Base-by-base conservation (phyloP, 2,329 filamentous ascomycete species). In the Colletotrichum salicis region DNA sequence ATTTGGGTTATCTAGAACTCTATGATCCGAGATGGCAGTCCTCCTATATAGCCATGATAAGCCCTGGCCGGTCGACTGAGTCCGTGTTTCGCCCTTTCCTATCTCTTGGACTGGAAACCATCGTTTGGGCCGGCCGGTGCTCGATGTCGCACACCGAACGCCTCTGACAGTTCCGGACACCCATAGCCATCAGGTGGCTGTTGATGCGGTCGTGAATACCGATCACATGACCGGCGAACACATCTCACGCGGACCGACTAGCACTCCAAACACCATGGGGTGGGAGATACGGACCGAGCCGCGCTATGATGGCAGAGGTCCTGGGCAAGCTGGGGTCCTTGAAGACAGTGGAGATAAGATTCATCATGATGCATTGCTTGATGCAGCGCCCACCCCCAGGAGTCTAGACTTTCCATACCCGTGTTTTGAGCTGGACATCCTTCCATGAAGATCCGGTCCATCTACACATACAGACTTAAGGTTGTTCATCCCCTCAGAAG, bases 1-100 rank as follows among this genome's bases (percentile, higher is more conserved):
- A 31, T 12, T 33, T 56, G 35, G 33, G 22, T 22, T 24, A 55
- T 55, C 37, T 52, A 45, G 15, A 68, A 59, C 41, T 33, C 55
- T 57, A 51, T 22, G 15, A 33, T 19, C 58, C 55, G 54, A 68
- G 69, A 71, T 54, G 58, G 29, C 3, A 15, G 70, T 66, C 58
- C 70, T 74, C 67, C 72, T 74, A 74, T 72, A 74, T 74, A 72
- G 56, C 37, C 64, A 57, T 24, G 69, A 69, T 71, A 56, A 69
- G 45, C 55, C 24, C 52, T 15, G 31, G 65, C 54, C 48, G 52
- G 37, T 59, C 24, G 33, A 10, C 31, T 62, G 41, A 69, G 65
- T 62, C 65, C 57, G 31, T 48, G 33, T 58, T 29, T 60, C 55
- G 41, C 65, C 55, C 56, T 69, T 35, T 52, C 55, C 8, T 51